Evolutionary conservation across 1,284 basidiomycete genomes (phyloP).

Genomic region (Malassezia arunalokei): DNA sequence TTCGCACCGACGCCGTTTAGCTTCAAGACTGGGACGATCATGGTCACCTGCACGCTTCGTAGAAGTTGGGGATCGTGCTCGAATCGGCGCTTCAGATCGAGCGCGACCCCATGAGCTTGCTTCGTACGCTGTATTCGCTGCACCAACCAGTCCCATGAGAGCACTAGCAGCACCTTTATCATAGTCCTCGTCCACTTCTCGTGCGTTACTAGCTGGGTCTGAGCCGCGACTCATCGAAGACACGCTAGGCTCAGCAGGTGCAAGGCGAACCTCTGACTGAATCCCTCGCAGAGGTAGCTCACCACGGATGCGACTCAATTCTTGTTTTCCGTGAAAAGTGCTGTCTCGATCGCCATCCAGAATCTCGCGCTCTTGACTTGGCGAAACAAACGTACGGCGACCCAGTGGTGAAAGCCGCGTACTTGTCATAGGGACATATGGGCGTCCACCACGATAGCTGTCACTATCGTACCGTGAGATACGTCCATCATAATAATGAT

Average conservation of each 20-base stretch:
- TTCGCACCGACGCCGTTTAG: background rate
- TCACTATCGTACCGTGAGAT: background rate
- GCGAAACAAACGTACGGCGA: background rate
- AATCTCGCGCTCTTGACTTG: background rate
- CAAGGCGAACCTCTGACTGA: background rate
- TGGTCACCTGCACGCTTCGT: background rate
- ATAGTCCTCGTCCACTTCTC: constrained; percentile 40
- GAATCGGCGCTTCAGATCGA: background rate
- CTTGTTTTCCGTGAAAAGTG: background rate
- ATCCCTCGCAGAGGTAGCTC: background rate
- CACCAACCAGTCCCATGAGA: constrained; percentile 43
- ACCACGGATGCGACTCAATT: background rate
- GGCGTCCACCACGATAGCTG: background rate
- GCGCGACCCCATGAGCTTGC: background rate
- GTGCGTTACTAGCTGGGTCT: constrained; percentile 8
- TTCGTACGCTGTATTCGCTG: constrained; percentile 22
- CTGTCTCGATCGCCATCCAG: background rate
- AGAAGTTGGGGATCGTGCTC: background rate
- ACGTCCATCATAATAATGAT: background rate
- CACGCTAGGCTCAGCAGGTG: background rate
- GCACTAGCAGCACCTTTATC: constrained; percentile 43
- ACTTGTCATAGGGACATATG: background rate
- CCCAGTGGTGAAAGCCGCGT: background rate
- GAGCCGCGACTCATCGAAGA: background rate
- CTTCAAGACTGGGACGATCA: background rate